Evolutionary conservation across 768 basidiomycete genomes (phyloP).

Genomic region (Rubroboletus satanas): DNA sequence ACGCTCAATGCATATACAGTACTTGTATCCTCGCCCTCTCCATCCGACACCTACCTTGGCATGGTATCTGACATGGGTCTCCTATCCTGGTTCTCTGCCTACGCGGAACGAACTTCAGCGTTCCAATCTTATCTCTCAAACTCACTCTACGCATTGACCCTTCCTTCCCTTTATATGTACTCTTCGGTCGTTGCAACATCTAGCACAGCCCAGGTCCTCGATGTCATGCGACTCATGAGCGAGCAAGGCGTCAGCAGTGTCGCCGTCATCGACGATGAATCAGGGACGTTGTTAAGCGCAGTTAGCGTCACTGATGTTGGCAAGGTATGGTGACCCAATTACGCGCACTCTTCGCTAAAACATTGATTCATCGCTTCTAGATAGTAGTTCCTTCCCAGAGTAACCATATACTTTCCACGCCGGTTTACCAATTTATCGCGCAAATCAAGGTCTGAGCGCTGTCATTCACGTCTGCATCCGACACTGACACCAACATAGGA

Average conservation of each 20-base stretch:
- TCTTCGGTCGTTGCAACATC: conserved; percentile 59
- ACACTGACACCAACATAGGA: conserved; percentile 37
- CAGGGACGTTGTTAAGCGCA: conserved; percentile 61
- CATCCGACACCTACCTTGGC: conserved; percentile 52
- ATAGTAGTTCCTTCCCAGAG: conserved; percentile 78
- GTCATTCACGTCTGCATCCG: neutral
- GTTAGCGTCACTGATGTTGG: conserved; percentile 83
- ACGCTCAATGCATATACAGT: conserved; percentile 34
- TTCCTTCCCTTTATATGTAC: conserved; percentile 65
- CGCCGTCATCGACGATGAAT: conserved; percentile 68
- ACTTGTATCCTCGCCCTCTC: conserved; percentile 48
- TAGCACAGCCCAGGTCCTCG: conserved; percentile 60
- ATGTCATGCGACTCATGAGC: conserved; percentile 84
- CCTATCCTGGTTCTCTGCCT: conserved; percentile 64
- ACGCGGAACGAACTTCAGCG: conserved; percentile 41
- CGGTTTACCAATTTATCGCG: conserved; percentile 66
- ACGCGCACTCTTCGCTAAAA: neutral
- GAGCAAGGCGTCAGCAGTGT: conserved; percentile 82
- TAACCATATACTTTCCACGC: conserved; percentile 68
- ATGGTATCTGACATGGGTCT: conserved; percentile 73
- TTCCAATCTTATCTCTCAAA: conserved; percentile 43
- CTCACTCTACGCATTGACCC: conserved; percentile 50
- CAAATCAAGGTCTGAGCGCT: conserved; percentile 57
- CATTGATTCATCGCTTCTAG: conserved; percentile 32
- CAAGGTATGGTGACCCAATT: conserved; percentile 42